Evolutionary conservation across 2,329 filamentous ascomycete genomes (phyloP), one percentile per base, ranked within the genome.

Genomic region (Penicillium sclerotiorum): DNA sequence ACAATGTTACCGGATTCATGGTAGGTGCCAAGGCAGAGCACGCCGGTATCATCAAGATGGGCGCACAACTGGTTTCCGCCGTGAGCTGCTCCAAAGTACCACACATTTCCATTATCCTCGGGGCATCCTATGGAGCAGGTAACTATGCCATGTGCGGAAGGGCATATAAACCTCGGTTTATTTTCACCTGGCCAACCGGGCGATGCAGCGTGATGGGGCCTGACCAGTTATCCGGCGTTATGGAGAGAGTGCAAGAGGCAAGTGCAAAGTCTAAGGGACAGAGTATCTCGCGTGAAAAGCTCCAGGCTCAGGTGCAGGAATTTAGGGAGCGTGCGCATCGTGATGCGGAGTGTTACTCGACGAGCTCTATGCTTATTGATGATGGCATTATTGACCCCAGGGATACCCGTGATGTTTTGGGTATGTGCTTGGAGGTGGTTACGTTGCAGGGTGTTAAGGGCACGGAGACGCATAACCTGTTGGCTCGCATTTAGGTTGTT

Each of bases 1-100:
- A 77, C 57, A 78, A 77, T 36, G 74, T 77, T 0, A 77, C 75
- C 0, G 75, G 75, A 1, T 78, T 78, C 61, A 78, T 78, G 74
- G 74, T 78, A 3, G 75, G 75, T 3, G 56, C 69, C 5, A 74
- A 75, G 49, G 71, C 74, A 4, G 75, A 78, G 44, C 72, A 72
- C 42, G 67, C 68, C 0, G 71, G 66, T 4, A 74, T 77, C 52
- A 77, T 77, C 58, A 76, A 76, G 41, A 63, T 63, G 30, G 75
- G 75, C 8, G 74, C 75, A 0, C 74, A 76, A 51, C 63, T 77
- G 5, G 73, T 77, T 11, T 73, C 72, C 0, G 75, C 75, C 1
- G 75, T 77, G 8, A 70, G 65, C 50, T 72, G 68, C 45, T 76
- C 73, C 4, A 69, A 65, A 2, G 74, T 77, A 0, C 74, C 74